Conservation (phyloP, 805 yeast species). For the Kodamaea restingae region DNA sequence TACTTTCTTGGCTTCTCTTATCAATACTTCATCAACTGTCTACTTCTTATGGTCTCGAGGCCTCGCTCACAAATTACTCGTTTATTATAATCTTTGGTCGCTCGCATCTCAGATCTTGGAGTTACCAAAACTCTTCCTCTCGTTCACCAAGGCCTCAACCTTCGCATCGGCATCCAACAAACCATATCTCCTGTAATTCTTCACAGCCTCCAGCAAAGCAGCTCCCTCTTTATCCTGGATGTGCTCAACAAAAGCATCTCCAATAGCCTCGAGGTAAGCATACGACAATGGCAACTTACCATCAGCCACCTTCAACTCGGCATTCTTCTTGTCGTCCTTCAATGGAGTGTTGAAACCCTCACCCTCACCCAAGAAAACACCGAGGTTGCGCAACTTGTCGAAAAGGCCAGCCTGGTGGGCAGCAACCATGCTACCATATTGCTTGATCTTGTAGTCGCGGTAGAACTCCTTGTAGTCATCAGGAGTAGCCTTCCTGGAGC, state of each 20-base stretch:
- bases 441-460: slow-evolving; percentile 59
- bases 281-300: slow-evolving; percentile 52
- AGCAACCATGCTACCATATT: slow-evolving; percentile 69
- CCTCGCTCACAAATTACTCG: too few relatives aligned
- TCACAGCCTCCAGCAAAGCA: slow-evolving; percentile 43
- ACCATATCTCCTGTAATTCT: slow-evolving; percentile 65
- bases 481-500: slow-evolving; percentile 67
- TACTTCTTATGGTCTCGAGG: too few relatives aligned
- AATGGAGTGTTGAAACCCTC: slow-evolving; percentile 77
- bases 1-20: too few relatives aligned
- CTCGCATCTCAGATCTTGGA: slow-evolving; percentile 8
- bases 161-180: slow-evolving; percentile 47
- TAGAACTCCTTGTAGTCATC: slow-evolving; percentile 68
- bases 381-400: slow-evolving; percentile 52
- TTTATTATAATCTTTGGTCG: too few relatives aligned
- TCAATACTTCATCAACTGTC: too few relatives aligned
- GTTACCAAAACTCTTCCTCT: slow-evolving; percentile 28
- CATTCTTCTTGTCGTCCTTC: slow-evolving; percentile 28
- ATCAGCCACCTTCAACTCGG: slow-evolving; percentile 22
- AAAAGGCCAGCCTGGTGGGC: slow-evolving; percentile 76
- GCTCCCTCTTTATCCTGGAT: slow-evolving; percentile 35
- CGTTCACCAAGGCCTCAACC: slow-evolving; percentile 34
- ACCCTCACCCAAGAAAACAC: slow-evolving; percentile 61
- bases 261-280: slow-evolving; percentile 51
- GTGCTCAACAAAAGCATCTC: slow-evolving; percentile 43